Evolutionary conservation across 2,329 filamentous ascomycete genomes (phyloP), one percentile per base, ranked within the genome.

Genomic region (Xylaria hypoxylon): DNA sequence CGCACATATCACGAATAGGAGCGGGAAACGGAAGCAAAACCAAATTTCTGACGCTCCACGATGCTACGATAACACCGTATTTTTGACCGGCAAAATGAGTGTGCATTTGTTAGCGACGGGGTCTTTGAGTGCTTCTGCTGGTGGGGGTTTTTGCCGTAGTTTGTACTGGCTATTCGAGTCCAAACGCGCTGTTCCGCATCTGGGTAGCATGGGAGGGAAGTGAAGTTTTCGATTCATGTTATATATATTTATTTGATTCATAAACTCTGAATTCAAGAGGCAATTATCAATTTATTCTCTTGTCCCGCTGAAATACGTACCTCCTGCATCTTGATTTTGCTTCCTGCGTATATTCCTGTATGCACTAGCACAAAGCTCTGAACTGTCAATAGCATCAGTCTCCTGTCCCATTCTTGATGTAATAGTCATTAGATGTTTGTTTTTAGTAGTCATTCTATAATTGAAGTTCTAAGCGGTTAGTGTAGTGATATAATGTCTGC

Each of bases 241-340:
- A 48, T 64, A 64, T 67, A 64, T 67, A 22, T 63, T 58, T 48
- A 24, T 45, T 50, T 50, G 42, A 61, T 61, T 17, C 15, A 55
- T 56, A 50, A 40, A 13, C 51, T 56, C 28, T 50, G 11, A 65
- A 65, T 44, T 51, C 5, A 13, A 19, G 42, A 65, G 62, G 45
- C 42, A 48, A 33, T 35, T 22, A 45, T 50, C 44, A 61, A 31
- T 3, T 13, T 17, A 24, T 19, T 10, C 11, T 28, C 17, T 42
- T 22, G 6, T 17, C 8, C 2, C 10, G 17, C 8, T 17, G 8
- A 22, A 31, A 22, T 47, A 26, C 11, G 19, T 42, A 8, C 13
- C 6, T 55, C 15, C 15, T 42, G 13, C 5, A 22, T 42, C 4
- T 8, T 52, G 17, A 35, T 15, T 28, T 1, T 51, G 3, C 7